Evolutionary conservation across 176 grass and related monocot species (phyloP).

Genomic region (Metroxylon sagu): DNA sequence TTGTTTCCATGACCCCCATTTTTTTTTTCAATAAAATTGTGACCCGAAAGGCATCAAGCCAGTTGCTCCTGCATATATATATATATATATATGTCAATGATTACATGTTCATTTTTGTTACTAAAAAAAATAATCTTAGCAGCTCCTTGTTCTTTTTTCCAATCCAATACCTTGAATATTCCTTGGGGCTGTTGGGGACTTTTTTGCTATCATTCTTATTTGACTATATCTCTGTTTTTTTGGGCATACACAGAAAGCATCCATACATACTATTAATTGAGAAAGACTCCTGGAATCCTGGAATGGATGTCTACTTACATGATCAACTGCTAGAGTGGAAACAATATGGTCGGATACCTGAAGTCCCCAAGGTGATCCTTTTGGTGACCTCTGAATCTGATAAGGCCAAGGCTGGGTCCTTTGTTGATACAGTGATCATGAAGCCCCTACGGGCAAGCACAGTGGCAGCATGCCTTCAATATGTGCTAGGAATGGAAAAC

Average conservation of each 20-base stretch:
- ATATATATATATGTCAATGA: no score
- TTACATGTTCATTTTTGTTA: no score
- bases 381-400: conserved; percentile 68
- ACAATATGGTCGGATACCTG: conserved; percentile 24
- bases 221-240: background rate
- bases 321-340: conserved; percentile 32
- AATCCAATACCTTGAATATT: no score
- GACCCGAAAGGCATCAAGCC: no score
- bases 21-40: no score
- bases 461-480: conserved; percentile 69
- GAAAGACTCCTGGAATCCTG: conserved; percentile 54
- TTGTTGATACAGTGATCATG: conserved; percentile 59
- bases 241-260: conserved; percentile 27
- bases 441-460: conserved; percentile 92
- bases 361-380: conserved; percentile 51
- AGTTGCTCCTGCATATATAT: no score
- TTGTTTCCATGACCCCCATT: no score
- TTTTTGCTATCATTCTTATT: background rate
- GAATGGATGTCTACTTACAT: conserved; percentile 37
- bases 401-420: conserved; percentile 35
- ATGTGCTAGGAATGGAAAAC: conserved; percentile 43
- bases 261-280: conserved; percentile 55
- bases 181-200: no score
- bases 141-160: no score
- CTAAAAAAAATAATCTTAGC: no score